Percentiles rank a stretch among this genome's conserved stretches.
Conservation (phyloP, 2,329 filamentous ascomycete genomes). For the Fusarium sp. region DNA sequence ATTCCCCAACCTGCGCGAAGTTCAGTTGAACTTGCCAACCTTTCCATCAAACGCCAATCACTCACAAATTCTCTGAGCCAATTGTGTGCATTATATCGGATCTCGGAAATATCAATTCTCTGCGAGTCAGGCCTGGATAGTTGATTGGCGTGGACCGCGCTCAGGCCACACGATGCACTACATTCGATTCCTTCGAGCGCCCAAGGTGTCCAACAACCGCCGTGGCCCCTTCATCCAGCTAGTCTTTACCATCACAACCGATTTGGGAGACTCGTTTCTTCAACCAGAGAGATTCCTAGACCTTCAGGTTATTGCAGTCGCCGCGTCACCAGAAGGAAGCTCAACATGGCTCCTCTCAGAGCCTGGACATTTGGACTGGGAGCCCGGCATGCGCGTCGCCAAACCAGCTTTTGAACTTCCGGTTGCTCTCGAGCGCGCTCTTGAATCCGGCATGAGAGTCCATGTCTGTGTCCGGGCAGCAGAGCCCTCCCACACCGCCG, state of each 20-base stretch:
- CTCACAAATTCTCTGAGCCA: background rate
- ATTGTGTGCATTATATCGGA: background rate
- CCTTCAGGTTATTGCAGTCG: constrained; percentile 53
- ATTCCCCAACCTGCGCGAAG: constrained; percentile 24
- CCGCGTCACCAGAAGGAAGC: constrained; percentile 32
- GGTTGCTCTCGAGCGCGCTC: constrained; percentile 40
- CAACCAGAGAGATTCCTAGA: constrained; percentile 57
- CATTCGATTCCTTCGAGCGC: constrained; percentile 64
- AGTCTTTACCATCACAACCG: constrained; percentile 66
- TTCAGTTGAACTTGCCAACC: constrained; percentile 13
- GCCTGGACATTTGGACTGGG: constrained; percentile 46
- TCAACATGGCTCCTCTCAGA: constrained; percentile 43
- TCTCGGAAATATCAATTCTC: background rate
- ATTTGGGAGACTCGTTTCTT: constrained; percentile 67
- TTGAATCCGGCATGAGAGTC: constrained; percentile 42
- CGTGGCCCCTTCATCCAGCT: constrained; percentile 53
- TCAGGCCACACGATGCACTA: constrained; percentile 62
- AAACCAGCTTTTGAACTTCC: constrained; percentile 51
- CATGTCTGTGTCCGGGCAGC: constrained; percentile 47
- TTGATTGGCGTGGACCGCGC: background rate
- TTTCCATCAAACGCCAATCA: constrained; percentile 9
- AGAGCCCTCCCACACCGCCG: constrained; percentile 43
- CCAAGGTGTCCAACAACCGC: constrained; percentile 50
- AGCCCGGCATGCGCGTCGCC: constrained; percentile 54
- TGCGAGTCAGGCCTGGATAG: background rate